These are phyloP conservation scores for Metschnikowia orientalis DNA, from an alignment of 805 yeast genomes.

Conservation along the genomic window DNA sequence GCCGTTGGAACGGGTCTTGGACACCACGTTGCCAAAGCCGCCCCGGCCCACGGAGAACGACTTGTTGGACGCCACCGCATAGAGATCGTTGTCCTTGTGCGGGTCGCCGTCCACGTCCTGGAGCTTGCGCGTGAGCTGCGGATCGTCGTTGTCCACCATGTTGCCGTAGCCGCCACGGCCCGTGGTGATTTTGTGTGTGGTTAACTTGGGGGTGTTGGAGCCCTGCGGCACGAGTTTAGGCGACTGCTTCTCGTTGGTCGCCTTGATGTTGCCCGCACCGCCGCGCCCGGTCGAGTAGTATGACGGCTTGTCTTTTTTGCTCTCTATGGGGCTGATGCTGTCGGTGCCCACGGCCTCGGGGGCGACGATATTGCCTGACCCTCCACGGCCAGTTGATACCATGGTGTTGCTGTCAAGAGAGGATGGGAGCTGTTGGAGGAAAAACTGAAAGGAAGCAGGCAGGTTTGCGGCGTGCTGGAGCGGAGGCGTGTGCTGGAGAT, in stretches of 20 bases:
- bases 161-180: constrained; percentile 82
- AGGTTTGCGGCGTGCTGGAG: too few species aligned
- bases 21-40: constrained; percentile 58
- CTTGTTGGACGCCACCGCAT: constrained; percentile 42
- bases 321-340: constrained; percentile 5
- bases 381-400: constrained; percentile 37
- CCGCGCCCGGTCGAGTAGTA: constrained; percentile 72
- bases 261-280: constrained; percentile 67
- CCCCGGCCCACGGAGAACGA: constrained; percentile 58
- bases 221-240: constrained; percentile 58
- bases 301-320: constrained; percentile 26
- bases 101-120: constrained; percentile 55
- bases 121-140: constrained; percentile 53
- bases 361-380: constrained; percentile 33
- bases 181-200: constrained; percentile 56
- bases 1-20: constrained; percentile 26
- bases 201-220: constrained; percentile 55
- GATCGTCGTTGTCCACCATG: constrained; percentile 60
- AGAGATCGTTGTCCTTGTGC: constrained; percentile 28
- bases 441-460: too few species aligned
- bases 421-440: too few species aligned
- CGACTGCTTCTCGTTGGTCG: constrained; percentile 40
- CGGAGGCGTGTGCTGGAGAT: too few species aligned
- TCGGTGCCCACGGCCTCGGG: constrained; percentile 10
- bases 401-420: too few species aligned